A percentile compares a stretch with the other conserved stretches of the same genome.
phyloP scores from a whole-genome alignment of 192 early-diverging fungal genomes.

The Mortierella antarctica region DNA sequence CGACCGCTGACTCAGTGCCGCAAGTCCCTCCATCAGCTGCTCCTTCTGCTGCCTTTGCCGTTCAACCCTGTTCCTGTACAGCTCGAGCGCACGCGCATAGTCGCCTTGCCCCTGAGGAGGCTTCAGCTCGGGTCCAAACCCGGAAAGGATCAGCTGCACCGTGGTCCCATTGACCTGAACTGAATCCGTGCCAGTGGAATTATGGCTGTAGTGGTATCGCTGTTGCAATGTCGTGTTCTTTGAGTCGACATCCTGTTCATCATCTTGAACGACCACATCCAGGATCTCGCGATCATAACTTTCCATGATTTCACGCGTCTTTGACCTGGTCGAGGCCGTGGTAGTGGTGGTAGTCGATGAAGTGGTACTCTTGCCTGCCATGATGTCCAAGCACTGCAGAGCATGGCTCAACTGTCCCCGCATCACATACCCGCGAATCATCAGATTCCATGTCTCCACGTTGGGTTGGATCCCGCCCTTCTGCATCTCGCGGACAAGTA shows the following conservation, averaged over 20 bases:
- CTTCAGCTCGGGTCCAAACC: constrained; percentile 37
- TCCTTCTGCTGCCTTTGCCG: constrained; percentile 34
- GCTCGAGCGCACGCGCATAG: constrained; percentile 25
- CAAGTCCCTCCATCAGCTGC: constrained; percentile 19
- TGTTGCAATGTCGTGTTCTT: background rate
- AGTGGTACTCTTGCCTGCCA: constrained; percentile 1
- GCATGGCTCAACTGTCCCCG: constrained; percentile 25
- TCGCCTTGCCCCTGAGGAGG: constrained; percentile 32
- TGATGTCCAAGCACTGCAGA: constrained; percentile 25
- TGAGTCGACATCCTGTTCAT: background rate
- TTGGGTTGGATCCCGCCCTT: constrained; percentile 17
- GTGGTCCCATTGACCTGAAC: constrained; percentile 29
- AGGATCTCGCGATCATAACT: constrained; percentile 33
- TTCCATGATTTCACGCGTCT: constrained; percentile 27
- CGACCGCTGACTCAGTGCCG: background rate
- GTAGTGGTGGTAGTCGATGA: background rate
- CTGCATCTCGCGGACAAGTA: constrained; percentile 25
- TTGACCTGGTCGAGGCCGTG: constrained; percentile 3
- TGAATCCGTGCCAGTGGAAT: no score
- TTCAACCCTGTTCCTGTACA: constrained; percentile 35
- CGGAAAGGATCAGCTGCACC: constrained; percentile 24
- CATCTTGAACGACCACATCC: constrained; percentile 14
- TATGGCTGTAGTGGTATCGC: background rate
- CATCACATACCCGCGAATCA: constrained; percentile 42
- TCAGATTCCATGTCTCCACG: constrained; percentile 36